These are phyloP conservation scores for Amanita brunnescens DNA, from an alignment of 768 basidiomycete genomes.

Conservation along the genomic window DNA sequence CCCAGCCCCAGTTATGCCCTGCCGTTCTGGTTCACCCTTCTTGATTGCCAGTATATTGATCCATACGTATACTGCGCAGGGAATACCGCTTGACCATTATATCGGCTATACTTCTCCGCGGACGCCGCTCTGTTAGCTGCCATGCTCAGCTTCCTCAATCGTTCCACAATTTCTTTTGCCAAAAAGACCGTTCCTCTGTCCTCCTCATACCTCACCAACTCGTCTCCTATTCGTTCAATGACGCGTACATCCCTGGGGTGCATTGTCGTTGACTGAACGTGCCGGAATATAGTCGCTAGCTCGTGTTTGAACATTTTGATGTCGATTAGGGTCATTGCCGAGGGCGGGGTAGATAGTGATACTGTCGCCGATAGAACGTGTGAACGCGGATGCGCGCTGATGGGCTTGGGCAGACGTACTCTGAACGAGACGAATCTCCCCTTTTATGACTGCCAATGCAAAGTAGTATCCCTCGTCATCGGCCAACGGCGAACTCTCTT, in stretches of 20 bases:
- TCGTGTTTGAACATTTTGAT: slow-evolving; percentile 53
- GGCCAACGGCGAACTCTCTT: no score
- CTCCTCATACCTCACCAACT: slow-evolving; percentile 43
- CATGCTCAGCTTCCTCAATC: slow-evolving; percentile 29
- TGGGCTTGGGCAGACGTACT: slow-evolving; percentile 32
- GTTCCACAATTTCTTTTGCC: slow-evolving; percentile 40
- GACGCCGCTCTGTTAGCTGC: background rate
- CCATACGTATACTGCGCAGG: background rate
- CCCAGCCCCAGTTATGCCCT: background rate
- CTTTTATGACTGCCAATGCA: slow-evolving; percentile 49
- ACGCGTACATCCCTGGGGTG: slow-evolving; percentile 45
- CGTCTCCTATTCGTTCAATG: slow-evolving; percentile 41
- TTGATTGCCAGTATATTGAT: background rate
- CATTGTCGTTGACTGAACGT: slow-evolving; percentile 33
- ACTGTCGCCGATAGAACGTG: slow-evolving; percentile 17
- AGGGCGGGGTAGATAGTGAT: slow-evolving; percentile 29
- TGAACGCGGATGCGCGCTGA: slow-evolving; percentile 5
- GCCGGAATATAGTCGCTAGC: slow-evolving; percentile 57
- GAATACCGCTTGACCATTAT: background rate
- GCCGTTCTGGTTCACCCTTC: background rate
- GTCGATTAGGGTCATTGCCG: slow-evolving; percentile 36
- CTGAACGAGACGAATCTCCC: slow-evolving; percentile 57
- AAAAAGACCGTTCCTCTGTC: slow-evolving; percentile 54
- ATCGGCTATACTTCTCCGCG: background rate
- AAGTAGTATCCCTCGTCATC: slow-evolving; percentile 26